Evolutionary conservation across 2,329 filamentous ascomycete genomes (phyloP).

Genomic region (Colletotrichum paranaense): DNA sequence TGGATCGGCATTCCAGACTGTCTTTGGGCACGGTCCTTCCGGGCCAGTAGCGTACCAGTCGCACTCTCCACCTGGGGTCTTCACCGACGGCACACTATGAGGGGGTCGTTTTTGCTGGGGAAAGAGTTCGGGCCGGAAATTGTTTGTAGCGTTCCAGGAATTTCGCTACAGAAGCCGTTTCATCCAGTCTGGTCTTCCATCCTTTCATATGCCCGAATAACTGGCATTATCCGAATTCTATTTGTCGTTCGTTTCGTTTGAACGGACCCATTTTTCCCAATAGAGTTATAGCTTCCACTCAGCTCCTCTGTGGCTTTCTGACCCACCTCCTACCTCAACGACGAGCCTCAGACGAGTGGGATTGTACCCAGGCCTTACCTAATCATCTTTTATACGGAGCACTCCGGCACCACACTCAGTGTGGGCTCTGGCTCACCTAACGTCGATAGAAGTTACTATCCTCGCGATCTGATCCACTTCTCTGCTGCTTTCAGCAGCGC

Average conservation of each 20-base stretch:
- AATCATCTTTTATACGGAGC: neutral
- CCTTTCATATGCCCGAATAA: constrained; percentile 15
- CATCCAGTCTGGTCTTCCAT: neutral
- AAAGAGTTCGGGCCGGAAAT: neutral
- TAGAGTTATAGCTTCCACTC: neutral
- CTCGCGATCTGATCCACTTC: neutral
- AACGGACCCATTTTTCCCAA: neutral
- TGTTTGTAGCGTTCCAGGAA: neutral
- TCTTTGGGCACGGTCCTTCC: constrained; percentile 7
- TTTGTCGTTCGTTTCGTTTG: neutral
- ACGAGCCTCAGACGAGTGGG: neutral
- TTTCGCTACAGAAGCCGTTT: constrained; percentile 8
- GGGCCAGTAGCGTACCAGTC: neutral
- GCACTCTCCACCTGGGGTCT: constrained; percentile 17
- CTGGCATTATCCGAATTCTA: neutral
- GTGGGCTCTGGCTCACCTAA: neutral
- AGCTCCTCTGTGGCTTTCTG: neutral
- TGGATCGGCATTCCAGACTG: constrained; percentile 28
- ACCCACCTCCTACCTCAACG: neutral
- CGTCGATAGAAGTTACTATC: neutral
- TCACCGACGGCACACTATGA: neutral
- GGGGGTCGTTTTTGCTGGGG: neutral
- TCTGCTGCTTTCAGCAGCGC: neutral
- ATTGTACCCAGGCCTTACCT: neutral
- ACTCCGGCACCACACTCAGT: neutral